These are phyloP conservation scores for Wallacemonas collosoma DNA, from an alignment of 208 protist genomes.

Conservation along the genomic window DNA sequence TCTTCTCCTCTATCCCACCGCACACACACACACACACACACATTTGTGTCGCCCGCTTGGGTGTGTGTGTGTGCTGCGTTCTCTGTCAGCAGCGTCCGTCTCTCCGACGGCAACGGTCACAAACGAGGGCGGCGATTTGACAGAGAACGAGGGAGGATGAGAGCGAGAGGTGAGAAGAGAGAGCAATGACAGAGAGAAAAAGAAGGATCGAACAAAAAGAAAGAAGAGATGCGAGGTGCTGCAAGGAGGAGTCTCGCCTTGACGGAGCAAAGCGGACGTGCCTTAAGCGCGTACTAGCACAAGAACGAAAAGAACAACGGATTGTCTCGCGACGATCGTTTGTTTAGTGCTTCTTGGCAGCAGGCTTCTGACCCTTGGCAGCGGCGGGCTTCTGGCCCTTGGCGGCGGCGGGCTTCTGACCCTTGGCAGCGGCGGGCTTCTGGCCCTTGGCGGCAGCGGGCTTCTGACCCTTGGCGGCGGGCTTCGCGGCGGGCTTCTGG, in stretches of 20 bases:
- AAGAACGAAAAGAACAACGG: not conserved
- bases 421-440: constrained; percentile 7
- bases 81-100: too few species aligned
- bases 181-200: not conserved
- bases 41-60: not conserved
- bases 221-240: constrained; percentile 16
- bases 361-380: constrained; percentile 7
- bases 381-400: constrained; percentile 6
- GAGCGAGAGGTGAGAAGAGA: not conserved
- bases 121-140: not conserved
- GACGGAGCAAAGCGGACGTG: not conserved
- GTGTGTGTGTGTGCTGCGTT: too few species aligned
- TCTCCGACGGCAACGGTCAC: too few species aligned
- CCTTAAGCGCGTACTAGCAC: not conserved
- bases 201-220: not conserved
- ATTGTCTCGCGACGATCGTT: not conserved
- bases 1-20: not conserved
- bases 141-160: not conserved
- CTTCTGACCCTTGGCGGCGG: constrained; percentile 4
- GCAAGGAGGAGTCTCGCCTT: constrained; percentile 7
- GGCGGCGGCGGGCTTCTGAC: constrained; percentile 7
- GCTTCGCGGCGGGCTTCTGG: constrained; percentile 20
- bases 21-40: not conserved
- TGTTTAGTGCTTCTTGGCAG: constrained; percentile 26
- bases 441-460: constrained; percentile 4